A percentile compares a stretch with the other conserved stretches of the same genome.
Conservation (phyloP, 2,329 filamentous ascomycete species). For the Penicillium hesseltinei region DNA sequence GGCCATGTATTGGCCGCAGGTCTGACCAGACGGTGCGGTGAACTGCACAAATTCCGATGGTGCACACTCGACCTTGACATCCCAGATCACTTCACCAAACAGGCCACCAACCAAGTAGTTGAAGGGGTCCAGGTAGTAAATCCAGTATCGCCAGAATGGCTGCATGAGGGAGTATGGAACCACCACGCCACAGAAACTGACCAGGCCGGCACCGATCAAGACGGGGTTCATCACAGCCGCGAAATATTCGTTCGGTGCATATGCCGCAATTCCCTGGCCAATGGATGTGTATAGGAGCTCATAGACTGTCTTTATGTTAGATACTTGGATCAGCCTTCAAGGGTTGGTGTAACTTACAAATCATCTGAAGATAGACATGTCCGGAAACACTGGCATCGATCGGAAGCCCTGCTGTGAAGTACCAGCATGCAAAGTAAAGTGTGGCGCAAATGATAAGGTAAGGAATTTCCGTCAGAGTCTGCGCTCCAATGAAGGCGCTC, state of each 20-base stretch:
- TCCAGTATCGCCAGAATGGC: slow-evolving; percentile 45
- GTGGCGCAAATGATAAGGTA: slow-evolving; percentile 48
- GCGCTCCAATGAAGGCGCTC: slow-evolving; percentile 57
- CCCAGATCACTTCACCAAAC: slow-evolving; percentile 39
- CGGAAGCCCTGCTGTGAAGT: slow-evolving; percentile 55
- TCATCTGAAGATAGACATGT: slow-evolving; percentile 42
- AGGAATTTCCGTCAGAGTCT: slow-evolving; percentile 50
- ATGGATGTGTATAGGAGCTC: slow-evolving; percentile 45
- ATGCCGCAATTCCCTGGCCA: slow-evolving; percentile 55
- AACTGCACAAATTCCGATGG: slow-evolving; percentile 34
- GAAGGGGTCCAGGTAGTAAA: slow-evolving; percentile 47
- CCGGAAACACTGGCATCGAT: slow-evolving; percentile 33
- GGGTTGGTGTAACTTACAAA: slow-evolving; percentile 26
- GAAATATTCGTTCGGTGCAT: slow-evolving; percentile 61
- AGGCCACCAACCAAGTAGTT: slow-evolving; percentile 44
- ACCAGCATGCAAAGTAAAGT: slow-evolving; percentile 55
- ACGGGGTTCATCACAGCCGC: slow-evolving; percentile 59
- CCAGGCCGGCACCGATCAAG: slow-evolving; percentile 48
- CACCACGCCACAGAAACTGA: slow-evolving; percentile 43
- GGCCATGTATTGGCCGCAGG: slow-evolving; percentile 37
- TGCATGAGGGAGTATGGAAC: slow-evolving; percentile 40
- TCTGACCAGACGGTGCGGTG: slow-evolving; percentile 28
- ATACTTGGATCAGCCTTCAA: too few relatives aligned
- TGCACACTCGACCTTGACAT: slow-evolving; percentile 39
- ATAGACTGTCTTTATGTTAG: slow-evolving; percentile 35